Percentiles rank a stretch among this genome's conserved stretches.
These are phyloP conservation scores for Gossypium laxum DNA, from an alignment of 441 rosid species.

Conservation along the genomic window DNA sequence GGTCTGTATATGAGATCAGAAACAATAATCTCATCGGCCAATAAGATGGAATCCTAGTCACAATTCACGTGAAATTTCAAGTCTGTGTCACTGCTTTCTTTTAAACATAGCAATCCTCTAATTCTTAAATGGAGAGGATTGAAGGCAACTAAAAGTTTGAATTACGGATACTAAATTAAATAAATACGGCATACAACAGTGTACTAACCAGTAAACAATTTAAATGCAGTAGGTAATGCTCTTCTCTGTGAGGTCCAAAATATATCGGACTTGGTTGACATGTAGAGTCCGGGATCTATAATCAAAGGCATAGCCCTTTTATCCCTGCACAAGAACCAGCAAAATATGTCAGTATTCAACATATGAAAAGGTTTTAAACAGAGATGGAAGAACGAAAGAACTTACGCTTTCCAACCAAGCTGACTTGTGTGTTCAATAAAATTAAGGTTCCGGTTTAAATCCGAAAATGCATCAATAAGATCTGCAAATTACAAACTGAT, in stretches of 20 bases:
- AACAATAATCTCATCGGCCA: neutral
- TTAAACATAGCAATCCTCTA: neutral
- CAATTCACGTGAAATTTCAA: neutral
- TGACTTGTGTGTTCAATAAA: slow-evolving; percentile 80
- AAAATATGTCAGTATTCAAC: slow-evolving; percentile 12
- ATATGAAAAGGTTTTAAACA: neutral
- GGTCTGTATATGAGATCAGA: neutral
- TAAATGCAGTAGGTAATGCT: slow-evolving; percentile 74
- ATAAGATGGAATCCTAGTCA: neutral
- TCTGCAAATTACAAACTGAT: slow-evolving; percentile 41
- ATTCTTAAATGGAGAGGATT: neutral
- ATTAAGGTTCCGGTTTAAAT: slow-evolving; percentile 58
- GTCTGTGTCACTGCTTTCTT: neutral
- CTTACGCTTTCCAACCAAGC: slow-evolving; percentile 90
- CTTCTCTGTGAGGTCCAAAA: slow-evolving; percentile 68
- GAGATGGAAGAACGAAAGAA: slow-evolving; percentile 4
- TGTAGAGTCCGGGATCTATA: slow-evolving; percentile 85
- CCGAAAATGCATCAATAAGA: slow-evolving; percentile 63
- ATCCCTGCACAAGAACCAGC: slow-evolving; percentile 44
- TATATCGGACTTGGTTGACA: slow-evolving; percentile 55
- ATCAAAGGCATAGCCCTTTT: slow-evolving; percentile 91
- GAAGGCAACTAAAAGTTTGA: neutral
- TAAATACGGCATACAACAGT: neutral
- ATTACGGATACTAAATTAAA: neutral
- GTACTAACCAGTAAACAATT: slow-evolving; percentile 77